Evolutionary conservation across 345 rosid genomes (phyloP).

Genomic region (Salix brachista): DNA sequence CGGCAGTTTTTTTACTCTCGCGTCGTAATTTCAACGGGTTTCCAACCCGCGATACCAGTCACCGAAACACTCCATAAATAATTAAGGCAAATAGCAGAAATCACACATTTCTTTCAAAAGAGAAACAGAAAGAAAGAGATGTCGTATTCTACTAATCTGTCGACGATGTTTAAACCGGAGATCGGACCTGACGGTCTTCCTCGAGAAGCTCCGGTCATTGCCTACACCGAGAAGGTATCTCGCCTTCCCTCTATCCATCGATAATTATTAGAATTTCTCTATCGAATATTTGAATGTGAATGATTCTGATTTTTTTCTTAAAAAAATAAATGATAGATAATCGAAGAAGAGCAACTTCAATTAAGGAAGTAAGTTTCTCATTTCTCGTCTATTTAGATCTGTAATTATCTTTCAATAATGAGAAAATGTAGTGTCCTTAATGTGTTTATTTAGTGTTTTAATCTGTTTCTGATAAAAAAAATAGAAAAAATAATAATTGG

Average conservation of each 20-base stretch:
- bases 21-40: neutral
- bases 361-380: constrained; percentile 53
- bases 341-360: constrained; percentile 83
- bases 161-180: constrained; percentile 46
- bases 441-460: neutral
- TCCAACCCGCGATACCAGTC: neutral
- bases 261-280: neutral
- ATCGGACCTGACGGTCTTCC: constrained; percentile 91
- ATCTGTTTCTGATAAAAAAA: neutral
- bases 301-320: neutral
- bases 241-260: neutral
- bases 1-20: too few relatives aligned
- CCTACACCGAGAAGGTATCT: constrained; percentile 84
- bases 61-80: neutral
- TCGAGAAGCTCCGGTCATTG: constrained; percentile 75
- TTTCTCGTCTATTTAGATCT: neutral
- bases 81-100: too few relatives aligned
- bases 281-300: neutral
- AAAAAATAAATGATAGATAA: constrained; percentile 59
- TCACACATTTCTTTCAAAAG: neutral
- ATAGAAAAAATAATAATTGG: neutral
- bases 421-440: neutral
- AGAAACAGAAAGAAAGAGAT: constrained; percentile 7
- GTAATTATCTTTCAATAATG: neutral
- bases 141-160: constrained; percentile 49